Base-by-base conservation (phyloP, 2,329 filamentous ascomycete species). In the Penicillium occitanis region DNA sequence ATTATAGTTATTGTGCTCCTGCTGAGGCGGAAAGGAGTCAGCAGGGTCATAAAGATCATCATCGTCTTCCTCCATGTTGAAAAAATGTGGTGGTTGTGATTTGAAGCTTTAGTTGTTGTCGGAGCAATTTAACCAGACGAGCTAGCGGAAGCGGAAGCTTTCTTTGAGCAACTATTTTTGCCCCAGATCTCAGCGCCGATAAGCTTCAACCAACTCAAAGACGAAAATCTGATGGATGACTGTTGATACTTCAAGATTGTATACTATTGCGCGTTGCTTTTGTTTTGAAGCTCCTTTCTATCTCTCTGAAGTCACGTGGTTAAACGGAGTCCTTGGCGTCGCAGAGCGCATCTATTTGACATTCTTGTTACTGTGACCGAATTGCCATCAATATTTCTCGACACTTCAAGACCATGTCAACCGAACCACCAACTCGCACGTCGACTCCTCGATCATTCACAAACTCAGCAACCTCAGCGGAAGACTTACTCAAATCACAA, bases 401-500 rank as follows among this genome's bases (percentile, higher is more conserved):
- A 62, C 37, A 14, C 1, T n/a, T 22, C 44, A 51, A 37, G 28
- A 51, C 19, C 44, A 51, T 63, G 60, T 64, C 67, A 22, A 74
- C 78, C 35, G 79, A 81, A 55, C 72, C 76, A 22, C 75, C 74
- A 7, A 79, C 76, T 57, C 75, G 78, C 33, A 78, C 76, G 46
- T 80, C 81, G 22, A 83, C 82, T 33, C 82, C 76, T 48, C 79
- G 81, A 65, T 79, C 81, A 14, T 97, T 96, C 79, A 89, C 89
- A 1, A 84, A 89, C 50, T 91, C 93, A 74, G 89, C 88, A 69
- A 85, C 90, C 71, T 91, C 91, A 0, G 91, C 91, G 1, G 88
- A 94, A 77, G 90, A 97, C 74, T 84, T 92, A 14, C 85, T 97
- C 58, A 94, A 94, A 67, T 91, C 88, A 63, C 89, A 92, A 74